Evolutionary conservation across 352 stramenopile genomes (phyloP).

Genomic region (Globisporangium spiculum): DNA sequence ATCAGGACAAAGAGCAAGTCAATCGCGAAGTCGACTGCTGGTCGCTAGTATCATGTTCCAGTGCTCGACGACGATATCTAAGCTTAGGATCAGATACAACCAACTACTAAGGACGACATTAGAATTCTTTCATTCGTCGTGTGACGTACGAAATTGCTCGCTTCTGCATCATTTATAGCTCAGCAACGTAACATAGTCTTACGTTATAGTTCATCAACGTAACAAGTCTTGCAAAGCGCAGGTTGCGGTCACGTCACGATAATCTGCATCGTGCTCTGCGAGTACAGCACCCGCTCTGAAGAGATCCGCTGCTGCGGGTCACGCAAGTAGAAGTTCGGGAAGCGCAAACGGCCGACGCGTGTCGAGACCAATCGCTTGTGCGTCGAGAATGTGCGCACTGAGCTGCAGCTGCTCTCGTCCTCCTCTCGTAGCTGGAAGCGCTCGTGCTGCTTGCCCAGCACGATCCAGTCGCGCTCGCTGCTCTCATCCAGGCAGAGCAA

Average conservation of each 20-base stretch:
- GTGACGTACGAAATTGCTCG: too few species aligned
- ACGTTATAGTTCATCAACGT: background rate
- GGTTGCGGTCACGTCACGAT: constrained; percentile 21
- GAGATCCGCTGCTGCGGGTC: constrained; percentile 7
- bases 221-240: background rate
- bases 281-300: constrained; percentile 35
- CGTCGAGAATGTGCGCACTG: constrained; percentile 26
- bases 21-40: too few species aligned
- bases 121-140: too few species aligned
- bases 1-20: too few species aligned
- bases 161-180: too few species aligned
- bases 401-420: background rate
- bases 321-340: constrained; percentile 50
- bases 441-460: constrained; percentile 63
- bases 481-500: constrained; percentile 49
- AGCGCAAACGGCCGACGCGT: constrained; percentile 42
- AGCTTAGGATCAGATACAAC: too few species aligned
- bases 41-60: too few species aligned
- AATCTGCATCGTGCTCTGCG: constrained; percentile 36
- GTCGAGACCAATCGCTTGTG: constrained; percentile 49
- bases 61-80: too few species aligned
- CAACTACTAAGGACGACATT: too few species aligned
- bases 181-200: background rate
- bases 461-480: constrained; percentile 64
- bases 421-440: constrained; percentile 26